Conservation (phyloP, 306 rosid genomes). For the Rosa rugosa region DNA sequence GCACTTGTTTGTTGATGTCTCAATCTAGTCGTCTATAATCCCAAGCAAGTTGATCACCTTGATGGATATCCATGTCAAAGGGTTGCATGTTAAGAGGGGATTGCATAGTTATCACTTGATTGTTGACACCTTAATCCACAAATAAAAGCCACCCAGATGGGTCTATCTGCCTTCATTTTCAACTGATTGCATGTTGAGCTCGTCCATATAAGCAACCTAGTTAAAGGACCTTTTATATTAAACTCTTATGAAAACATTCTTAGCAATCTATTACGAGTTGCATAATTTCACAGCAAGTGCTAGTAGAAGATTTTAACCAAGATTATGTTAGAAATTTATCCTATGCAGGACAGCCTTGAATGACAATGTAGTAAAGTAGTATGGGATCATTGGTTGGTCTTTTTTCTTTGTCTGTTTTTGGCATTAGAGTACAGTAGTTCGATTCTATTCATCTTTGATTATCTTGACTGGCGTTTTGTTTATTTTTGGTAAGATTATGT, state of each 20-base stretch:
- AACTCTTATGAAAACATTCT: not conserved
- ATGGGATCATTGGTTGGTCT: not conserved
- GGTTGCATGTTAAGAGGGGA: not conserved
- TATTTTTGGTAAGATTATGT: constrained; percentile 54
- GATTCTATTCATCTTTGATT: not conserved
- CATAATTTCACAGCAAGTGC: not conserved
- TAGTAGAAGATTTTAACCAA: not conserved
- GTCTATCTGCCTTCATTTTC: not conserved
- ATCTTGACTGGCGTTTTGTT: not conserved
- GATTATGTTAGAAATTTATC: not conserved
- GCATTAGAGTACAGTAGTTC: not conserved
- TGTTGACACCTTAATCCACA: not conserved
- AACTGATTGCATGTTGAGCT: constrained; percentile 5
- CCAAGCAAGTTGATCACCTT: not conserved
- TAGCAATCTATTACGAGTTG: not conserved
- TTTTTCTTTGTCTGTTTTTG: not conserved
- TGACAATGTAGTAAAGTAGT: not conserved
- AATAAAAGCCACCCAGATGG: not conserved
- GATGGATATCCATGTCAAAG: not conserved
- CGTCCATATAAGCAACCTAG: not conserved
- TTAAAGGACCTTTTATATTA: not conserved
- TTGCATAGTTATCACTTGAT: not conserved
- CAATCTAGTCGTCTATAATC: not conserved
- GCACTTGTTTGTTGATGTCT: not conserved
- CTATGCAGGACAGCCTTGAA: not conserved